phyloP scores from a whole-genome alignment of 768 basidiomycete genomes.

The Suillus cothurnatus region DNA sequence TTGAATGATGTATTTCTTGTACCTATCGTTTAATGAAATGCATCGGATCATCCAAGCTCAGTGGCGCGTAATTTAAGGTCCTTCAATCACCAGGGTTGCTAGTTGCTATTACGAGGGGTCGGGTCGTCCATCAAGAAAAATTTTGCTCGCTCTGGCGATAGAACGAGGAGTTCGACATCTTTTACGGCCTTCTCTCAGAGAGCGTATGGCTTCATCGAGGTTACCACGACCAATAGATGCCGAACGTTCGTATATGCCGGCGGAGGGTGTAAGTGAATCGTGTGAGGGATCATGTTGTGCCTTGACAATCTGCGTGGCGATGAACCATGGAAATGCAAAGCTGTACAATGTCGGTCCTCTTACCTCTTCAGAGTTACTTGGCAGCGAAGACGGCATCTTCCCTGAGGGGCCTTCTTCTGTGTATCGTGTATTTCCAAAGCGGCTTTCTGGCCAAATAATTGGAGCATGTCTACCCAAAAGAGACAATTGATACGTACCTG shows the following conservation, averaged over 20 bases:
- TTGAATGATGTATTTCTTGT: neutral
- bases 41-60: neutral
- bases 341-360: neutral
- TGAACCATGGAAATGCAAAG: neutral
- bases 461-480: conserved; percentile 4
- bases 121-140: conserved; percentile 30
- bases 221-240: conserved; percentile 74
- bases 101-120: conserved; percentile 13
- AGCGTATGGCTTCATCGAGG: conserved; percentile 83
- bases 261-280: conserved; percentile 40
- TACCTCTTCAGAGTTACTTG: conserved; percentile 11
- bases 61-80: neutral
- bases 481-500: conserved; percentile 45
- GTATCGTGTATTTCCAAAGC: conserved; percentile 65
- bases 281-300: conserved; percentile 23
- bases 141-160: conserved; percentile 22
- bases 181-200: conserved; percentile 62
- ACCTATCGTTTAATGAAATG: neutral
- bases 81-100: neutral
- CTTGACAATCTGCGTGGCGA: conserved; percentile 46
- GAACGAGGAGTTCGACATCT: conserved; percentile 18
- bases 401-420: neutral
- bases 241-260: conserved; percentile 41
- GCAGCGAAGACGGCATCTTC: neutral
- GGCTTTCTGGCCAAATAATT: conserved; percentile 54